A percentile compares a stretch with the other conserved stretches of the same genome.
Evolutionary conservation across 164 flowering plant genomes (phyloP).

Genomic region (Umbilicus rupestris): DNA sequence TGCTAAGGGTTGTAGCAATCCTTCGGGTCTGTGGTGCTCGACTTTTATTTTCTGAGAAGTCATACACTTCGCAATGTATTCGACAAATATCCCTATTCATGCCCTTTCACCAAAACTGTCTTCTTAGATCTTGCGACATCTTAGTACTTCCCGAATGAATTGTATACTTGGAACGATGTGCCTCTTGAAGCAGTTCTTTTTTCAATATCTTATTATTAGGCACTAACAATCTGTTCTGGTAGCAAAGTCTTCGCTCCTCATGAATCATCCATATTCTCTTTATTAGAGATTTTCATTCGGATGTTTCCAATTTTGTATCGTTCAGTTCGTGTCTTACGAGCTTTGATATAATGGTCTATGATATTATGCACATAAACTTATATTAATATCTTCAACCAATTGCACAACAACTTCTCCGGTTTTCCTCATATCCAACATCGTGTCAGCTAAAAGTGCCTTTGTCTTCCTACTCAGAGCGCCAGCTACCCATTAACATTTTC

Average conservation of each 20-base stretch:
- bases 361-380: no score
- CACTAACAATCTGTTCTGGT: background rate
- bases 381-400: no score
- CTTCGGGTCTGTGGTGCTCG: no score
- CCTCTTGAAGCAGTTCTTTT: background rate
- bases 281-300: no score
- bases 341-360: no score
- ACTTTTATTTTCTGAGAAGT: background rate
- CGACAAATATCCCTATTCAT: background rate
- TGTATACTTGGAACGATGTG: background rate
- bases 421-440: background rate
- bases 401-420: background rate
- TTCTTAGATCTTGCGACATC: background rate
- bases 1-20: no score
- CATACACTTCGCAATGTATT: background rate
- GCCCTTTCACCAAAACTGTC: background rate
- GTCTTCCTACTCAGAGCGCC: conserved; percentile 3
- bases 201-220: background rate
- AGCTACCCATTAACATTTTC: background rate
- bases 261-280: no score
- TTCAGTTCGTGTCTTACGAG: no score
- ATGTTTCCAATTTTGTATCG: no score
- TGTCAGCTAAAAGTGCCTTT: background rate
- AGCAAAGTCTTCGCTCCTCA: background rate
- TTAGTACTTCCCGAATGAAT: background rate